Conservation (phyloP, 805 yeast species). For the Lipomyces starkeyi region DNA sequence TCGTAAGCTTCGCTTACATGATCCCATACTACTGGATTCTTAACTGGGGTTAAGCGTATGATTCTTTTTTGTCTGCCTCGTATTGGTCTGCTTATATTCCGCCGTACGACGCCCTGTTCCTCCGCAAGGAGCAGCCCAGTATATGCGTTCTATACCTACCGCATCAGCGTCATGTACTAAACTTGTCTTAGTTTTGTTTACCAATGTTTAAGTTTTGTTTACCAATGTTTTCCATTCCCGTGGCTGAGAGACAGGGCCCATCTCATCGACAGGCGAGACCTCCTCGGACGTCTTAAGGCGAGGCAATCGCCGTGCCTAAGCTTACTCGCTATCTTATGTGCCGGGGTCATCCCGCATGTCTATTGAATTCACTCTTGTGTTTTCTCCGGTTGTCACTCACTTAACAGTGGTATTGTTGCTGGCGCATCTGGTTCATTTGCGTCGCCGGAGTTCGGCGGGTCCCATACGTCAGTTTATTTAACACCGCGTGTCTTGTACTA, state of each 20-base stretch:
- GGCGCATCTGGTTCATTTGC: background rate
- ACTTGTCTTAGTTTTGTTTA: conserved; percentile 1
- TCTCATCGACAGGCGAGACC: background rate
- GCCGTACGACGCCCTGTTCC: background rate
- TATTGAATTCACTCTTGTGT: background rate
- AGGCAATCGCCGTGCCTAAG: background rate
- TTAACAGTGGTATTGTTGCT: too few relatives aligned
- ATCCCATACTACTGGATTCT: background rate
- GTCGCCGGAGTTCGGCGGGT: background rate
- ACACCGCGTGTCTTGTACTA: background rate
- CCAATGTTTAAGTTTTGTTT: background rate
- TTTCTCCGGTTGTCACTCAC: background rate
- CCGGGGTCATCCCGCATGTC: background rate
- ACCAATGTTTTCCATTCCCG: background rate
- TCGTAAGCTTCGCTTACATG: background rate
- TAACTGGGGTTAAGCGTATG: background rate
- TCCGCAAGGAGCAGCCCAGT: background rate
- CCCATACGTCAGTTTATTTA: background rate
- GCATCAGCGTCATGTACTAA: background rate
- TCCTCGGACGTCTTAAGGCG: background rate
- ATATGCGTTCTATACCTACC: background rate
- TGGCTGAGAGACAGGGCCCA: background rate
- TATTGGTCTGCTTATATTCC: background rate
- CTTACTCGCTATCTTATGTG: background rate
- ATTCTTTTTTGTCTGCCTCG: background rate